A percentile compares a stretch with the other conserved stretches of the same genome.
These are phyloP conservation scores for Trametes elegans DNA, from an alignment of 768 basidiomycete species.

Conservation along the genomic window DNA sequence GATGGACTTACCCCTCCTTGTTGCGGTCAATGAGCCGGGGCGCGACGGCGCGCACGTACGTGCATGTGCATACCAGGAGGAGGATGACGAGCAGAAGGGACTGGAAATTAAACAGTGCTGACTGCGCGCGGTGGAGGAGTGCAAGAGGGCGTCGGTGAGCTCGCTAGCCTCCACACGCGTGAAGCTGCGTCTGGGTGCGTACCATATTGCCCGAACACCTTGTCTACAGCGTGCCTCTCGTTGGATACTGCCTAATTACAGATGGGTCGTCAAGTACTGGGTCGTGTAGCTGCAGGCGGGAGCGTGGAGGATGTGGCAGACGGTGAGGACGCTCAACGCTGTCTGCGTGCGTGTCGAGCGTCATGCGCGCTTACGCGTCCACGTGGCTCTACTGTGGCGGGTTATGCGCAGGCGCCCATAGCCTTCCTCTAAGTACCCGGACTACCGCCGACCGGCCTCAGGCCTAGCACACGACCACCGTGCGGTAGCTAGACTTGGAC, in stretches of 20 bases:
- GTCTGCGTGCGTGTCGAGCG: too few relatives aligned
- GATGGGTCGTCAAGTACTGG: background rate
- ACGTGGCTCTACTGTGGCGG: background rate
- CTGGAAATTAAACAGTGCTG: conserved; percentile 98
- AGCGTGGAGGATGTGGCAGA: background rate
- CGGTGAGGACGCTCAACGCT: background rate
- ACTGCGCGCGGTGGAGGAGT: conserved; percentile 50
- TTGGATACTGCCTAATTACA: too few relatives aligned
- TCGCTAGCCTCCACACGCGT: too few relatives aligned
- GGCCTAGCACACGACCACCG: too few relatives aligned
- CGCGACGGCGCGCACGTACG: conserved; percentile 87
- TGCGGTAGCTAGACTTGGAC: too few relatives aligned
- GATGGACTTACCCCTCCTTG: conserved; percentile 78
- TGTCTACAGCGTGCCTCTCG: background rate
- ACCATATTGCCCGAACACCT: background rate
- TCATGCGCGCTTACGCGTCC: background rate
- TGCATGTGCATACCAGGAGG: conserved; percentile 94
- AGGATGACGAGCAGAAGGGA: conserved; percentile 92
- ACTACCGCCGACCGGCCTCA: too few relatives aligned
- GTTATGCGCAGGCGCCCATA: background rate
- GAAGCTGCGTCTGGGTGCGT: background rate
- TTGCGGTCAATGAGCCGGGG: conserved; percentile 91
- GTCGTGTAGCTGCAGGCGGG: background rate
- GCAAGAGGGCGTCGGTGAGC: background rate
- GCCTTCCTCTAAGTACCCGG: too few relatives aligned